Conservation (phyloP, 129 eudicot species). For the Flaveria linearis region DNA sequence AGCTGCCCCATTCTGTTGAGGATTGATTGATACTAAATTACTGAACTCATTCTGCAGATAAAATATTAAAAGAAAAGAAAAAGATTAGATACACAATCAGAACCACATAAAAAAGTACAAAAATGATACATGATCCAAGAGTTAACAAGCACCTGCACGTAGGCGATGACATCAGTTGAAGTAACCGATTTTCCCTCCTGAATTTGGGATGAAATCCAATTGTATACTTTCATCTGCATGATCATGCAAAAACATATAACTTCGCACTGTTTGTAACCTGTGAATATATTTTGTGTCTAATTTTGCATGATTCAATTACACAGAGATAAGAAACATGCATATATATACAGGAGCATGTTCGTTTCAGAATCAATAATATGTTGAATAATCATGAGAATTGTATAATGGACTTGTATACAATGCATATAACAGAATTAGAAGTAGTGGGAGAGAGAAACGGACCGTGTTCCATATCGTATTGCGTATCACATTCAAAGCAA, state of each 20-base stretch:
- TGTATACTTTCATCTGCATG: conserved; percentile 27
- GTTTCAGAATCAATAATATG: too few relatives aligned
- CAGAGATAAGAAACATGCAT: too few relatives aligned
- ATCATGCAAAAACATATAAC: conserved; percentile 8
- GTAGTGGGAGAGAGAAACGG: too few relatives aligned
- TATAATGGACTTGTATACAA: too few relatives aligned
- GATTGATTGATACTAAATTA: conserved; percentile 16
- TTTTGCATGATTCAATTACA: background rate
- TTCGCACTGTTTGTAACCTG: background rate
- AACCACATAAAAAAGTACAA: background rate
- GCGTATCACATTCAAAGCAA: too few relatives aligned
- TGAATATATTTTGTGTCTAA: background rate
- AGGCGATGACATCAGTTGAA: conserved; percentile 23
- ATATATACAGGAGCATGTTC: too few relatives aligned
- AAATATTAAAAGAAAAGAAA: background rate
- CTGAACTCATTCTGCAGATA: conserved; percentile 25
- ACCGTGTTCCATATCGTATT: too few relatives aligned
- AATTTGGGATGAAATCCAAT: conserved; percentile 26
- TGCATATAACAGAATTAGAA: too few relatives aligned
- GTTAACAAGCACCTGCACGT: conserved; percentile 29
- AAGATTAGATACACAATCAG: background rate
- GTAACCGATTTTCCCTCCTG: conserved; percentile 20
- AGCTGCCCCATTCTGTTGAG: conserved; percentile 6
- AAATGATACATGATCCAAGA: conserved; percentile 9
- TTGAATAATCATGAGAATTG: too few relatives aligned